Percentiles rank a stretch among this genome's conserved stretches.
These are phyloP conservation scores for Cyclaneusma minus DNA, from an alignment of 2,329 filamentous ascomycete species.

Conservation along the genomic window DNA sequence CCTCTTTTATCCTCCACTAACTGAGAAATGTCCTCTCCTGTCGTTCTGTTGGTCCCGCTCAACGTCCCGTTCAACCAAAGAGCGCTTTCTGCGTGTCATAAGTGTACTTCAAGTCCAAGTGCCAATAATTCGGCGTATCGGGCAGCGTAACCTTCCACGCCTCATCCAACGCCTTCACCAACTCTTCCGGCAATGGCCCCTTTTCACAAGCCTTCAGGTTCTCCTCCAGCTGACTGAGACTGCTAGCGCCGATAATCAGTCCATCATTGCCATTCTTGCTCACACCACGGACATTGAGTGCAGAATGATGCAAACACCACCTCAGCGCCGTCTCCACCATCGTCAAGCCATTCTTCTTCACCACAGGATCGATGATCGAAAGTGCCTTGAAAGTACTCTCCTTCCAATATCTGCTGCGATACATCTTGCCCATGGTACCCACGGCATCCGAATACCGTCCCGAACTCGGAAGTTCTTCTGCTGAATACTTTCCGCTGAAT, in stretches of 20 bases:
- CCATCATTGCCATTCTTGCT: slow-evolving; percentile 25
- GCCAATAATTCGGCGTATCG: slow-evolving; percentile 19
- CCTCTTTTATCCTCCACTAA: too few species aligned
- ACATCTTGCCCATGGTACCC: slow-evolving; percentile 26
- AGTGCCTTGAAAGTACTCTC: slow-evolving; percentile 47
- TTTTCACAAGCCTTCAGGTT: slow-evolving; percentile 26
- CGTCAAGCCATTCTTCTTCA: slow-evolving; percentile 40
- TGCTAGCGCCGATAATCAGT: slow-evolving; percentile 25
- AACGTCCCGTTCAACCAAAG: too few species aligned
- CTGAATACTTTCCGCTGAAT: slow-evolving; percentile 51
- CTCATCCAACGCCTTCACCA: slow-evolving; percentile 45
- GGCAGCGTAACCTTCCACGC: slow-evolving; percentile 45
- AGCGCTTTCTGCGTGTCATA: slow-evolving; percentile 14
- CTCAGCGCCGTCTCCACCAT: slow-evolving; percentile 44
- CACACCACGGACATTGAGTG: slow-evolving; percentile 36
- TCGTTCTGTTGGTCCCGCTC: too few species aligned
- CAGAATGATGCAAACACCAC: slow-evolving; percentile 43
- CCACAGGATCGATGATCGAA: slow-evolving; percentile 40
- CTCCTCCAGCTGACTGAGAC: slow-evolving; percentile 22
- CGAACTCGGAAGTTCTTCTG: slow-evolving; percentile 36
- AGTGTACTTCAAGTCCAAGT: slow-evolving; percentile 16
- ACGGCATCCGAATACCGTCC: slow-evolving; percentile 53
- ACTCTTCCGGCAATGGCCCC: slow-evolving; percentile 48
- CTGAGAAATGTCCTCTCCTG: too few species aligned
- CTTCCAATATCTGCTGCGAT: slow-evolving; percentile 46